Evolutionary conservation across 768 basidiomycete species (phyloP).

Genomic region (Rickenella mellea): DNA sequence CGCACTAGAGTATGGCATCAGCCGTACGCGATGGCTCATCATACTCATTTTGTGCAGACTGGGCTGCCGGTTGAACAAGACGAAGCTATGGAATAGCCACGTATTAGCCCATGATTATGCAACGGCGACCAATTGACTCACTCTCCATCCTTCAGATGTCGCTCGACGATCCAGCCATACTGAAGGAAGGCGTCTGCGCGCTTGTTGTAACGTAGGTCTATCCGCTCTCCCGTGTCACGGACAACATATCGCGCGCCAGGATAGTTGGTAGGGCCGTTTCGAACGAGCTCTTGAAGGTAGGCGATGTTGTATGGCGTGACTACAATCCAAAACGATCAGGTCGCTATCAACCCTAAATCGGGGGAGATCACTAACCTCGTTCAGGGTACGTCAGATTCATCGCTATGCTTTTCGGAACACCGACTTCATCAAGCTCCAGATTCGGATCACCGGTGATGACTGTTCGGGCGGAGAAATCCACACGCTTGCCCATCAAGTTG

Average conservation of each 20-base stretch:
- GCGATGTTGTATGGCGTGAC: conserved; percentile 97
- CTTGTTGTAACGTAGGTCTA: conserved; percentile 95
- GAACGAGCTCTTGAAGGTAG: conserved; percentile 88
- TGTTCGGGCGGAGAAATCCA: conserved; percentile 97
- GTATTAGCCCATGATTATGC: conserved; percentile 4
- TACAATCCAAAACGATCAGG: conserved; percentile 19
- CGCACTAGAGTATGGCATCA: conserved; percentile 98
- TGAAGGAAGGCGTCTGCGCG: conserved; percentile 91
- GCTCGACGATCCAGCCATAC: conserved; percentile 97
- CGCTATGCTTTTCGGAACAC: conserved; percentile 89
- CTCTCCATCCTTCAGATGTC: conserved; percentile 98
- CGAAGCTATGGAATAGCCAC: conserved; percentile 45
- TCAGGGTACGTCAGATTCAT: conserved; percentile 98
- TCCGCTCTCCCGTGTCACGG: conserved; percentile 93
- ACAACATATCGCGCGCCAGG: conserved; percentile 96
- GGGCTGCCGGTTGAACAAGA: conserved; percentile 97
- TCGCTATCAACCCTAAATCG: neutral
- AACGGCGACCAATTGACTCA: conserved; percentile 41
- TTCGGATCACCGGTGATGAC: conserved; percentile 99
- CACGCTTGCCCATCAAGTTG: conserved; percentile 98
- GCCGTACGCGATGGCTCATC: conserved; percentile 97
- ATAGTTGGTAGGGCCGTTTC: conserved; percentile 90
- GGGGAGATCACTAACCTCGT: conserved; percentile 49
- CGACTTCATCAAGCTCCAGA: conserved; percentile 91
- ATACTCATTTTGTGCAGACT: conserved; percentile 99